Evolutionary conservation across 441 rosid genomes (phyloP).

Genomic region (Mallotus repandus): DNA sequence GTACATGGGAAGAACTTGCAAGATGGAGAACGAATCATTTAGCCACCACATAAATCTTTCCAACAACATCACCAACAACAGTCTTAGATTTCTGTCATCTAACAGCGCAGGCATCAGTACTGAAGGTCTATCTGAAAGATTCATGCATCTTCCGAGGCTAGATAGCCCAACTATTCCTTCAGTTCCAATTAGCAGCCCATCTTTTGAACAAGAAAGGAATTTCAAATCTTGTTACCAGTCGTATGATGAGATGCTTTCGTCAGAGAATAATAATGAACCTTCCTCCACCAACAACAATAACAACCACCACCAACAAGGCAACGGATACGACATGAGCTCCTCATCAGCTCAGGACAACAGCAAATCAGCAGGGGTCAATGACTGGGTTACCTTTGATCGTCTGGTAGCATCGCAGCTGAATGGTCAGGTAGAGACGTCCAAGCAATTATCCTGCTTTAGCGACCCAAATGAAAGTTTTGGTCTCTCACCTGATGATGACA

Average conservation of each 20-base stretch:
- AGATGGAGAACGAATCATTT: conserved; percentile 47
- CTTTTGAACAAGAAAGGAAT: conserved; percentile 31
- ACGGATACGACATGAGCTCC: conserved; percentile 17
- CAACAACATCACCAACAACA: conserved; percentile 21
- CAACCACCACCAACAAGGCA: conserved; percentile 18
- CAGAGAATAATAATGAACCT: conserved; percentile 21
- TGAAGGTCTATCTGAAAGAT: conserved; percentile 41
- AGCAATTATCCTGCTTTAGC: conserved; percentile 39
- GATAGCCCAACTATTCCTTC: conserved; percentile 51
- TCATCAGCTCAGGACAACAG: not conserved
- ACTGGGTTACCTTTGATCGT: conserved; percentile 82
- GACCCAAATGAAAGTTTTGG: conserved; percentile 43
- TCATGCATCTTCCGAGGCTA: conserved; percentile 69
- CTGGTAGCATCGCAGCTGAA: conserved; percentile 85
- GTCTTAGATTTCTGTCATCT: conserved; percentile 21
- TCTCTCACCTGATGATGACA: conserved; percentile 35
- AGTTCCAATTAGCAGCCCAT: conserved; percentile 27
- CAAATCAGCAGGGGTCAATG: conserved; percentile 33
- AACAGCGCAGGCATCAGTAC: conserved; percentile 19
- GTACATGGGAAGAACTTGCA: conserved; percentile 71
- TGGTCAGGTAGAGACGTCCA: conserved; percentile 35
- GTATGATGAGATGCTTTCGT: conserved; percentile 39
- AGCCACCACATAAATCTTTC: conserved; percentile 16
- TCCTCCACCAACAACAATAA: conserved; percentile 11
- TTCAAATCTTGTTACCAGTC: conserved; percentile 38